Percentiles rank a stretch among this genome's conserved stretches.
Evolutionary conservation across 2,329 filamentous ascomycete genomes (phyloP).

Genomic region (Curvularia eragrostidis): DNA sequence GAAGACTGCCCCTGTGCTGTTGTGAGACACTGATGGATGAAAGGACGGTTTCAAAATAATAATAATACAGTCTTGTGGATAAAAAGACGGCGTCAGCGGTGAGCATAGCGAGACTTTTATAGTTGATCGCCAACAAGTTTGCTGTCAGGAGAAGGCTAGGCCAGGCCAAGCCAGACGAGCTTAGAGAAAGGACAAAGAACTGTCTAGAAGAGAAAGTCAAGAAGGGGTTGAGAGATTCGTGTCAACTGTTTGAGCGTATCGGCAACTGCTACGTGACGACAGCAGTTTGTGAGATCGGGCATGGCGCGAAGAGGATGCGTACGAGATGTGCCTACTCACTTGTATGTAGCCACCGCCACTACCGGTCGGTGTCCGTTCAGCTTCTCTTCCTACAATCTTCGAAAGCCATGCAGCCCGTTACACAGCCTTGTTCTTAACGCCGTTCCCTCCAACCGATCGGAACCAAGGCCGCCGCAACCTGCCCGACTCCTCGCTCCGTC

Average conservation of each 20-base stretch:
- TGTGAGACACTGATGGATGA: not conserved
- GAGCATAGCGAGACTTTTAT: not conserved
- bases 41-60: not conserved
- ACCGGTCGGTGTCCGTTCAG: not conserved
- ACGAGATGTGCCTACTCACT: not conserved
- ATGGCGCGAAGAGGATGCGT: too few relatives aligned
- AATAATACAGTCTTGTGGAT: not conserved
- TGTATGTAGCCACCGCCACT: not conserved
- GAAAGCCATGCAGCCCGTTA: not conserved
- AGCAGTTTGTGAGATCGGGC: not conserved
- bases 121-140: not conserved
- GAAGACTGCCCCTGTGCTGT: not conserved
- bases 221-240: not conserved
- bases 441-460: constrained; percentile 80
- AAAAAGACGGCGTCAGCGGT: not conserved
- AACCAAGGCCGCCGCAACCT: constrained; percentile 86
- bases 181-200: not conserved
- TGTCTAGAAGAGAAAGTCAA: not conserved
- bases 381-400: not conserved
- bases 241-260: not conserved
- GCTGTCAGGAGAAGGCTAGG: not conserved
- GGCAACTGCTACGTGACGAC: not conserved
- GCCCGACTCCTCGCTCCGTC: constrained; percentile 86
- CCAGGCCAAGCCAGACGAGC: not conserved
- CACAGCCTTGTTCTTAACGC: constrained; percentile 13